phyloP scores from a whole-genome alignment of 495 filamentous ascomycete species.

The Podospora didyma region DNA sequence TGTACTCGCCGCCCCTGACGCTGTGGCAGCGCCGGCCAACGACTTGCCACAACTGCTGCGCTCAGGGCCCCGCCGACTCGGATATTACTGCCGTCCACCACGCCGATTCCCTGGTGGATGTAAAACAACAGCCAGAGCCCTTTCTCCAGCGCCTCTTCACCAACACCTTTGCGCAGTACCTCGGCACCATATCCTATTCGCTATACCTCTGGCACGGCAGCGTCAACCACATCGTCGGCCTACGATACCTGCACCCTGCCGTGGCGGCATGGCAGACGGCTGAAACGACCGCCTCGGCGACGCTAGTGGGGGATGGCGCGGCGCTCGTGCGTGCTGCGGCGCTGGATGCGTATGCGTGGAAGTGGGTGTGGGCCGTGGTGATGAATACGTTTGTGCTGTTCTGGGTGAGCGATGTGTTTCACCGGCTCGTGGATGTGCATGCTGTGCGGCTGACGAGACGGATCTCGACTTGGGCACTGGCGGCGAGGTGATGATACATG shows the following conservation, averaged over 20 bases:
- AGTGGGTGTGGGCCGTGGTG: background rate
- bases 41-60: no score
- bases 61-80: no score
- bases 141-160: constrained; percentile 5
- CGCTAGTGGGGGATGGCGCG: background rate
- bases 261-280: background rate
- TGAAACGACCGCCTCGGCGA: background rate
- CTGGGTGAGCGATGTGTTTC: constrained; percentile 7
- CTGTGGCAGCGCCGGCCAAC: background rate
- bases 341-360: background rate
- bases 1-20: constrained; percentile 1
- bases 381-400: constrained; percentile 3
- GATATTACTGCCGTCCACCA: background rate
- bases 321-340: background rate
- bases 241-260: constrained; percentile 2
- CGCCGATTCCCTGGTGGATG: background rate
- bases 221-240: constrained; percentile 3
- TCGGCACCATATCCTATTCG: constrained; percentile 11
- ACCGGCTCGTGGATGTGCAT: background rate
- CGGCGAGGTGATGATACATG: background rate
- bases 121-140: background rate
- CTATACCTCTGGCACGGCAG: constrained; percentile 9
- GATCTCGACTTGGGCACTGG: constrained; percentile 2
- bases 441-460: background rate
- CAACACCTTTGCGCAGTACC: constrained; percentile 8